Conservation (phyloP, 2,329 filamentous ascomycete genomes). For the Neurospora sp. region DNA sequence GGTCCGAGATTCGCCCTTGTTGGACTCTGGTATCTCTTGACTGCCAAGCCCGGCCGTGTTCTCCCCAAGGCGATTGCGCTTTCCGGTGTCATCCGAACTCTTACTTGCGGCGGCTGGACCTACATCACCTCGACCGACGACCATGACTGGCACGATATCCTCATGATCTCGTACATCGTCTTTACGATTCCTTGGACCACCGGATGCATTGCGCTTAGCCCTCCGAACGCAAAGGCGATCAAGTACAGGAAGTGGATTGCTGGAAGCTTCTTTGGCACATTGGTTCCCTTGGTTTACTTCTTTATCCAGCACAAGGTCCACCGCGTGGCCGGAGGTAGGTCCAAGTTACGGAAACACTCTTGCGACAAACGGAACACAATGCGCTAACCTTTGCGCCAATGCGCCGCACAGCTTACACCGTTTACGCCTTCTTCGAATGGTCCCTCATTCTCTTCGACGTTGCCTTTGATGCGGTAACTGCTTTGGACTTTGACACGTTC, state of each 20-base stretch:
- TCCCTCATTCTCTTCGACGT: slow-evolving; percentile 89
- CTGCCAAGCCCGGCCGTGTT: slow-evolving; percentile 60
- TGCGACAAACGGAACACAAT: not conserved
- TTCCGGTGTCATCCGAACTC: slow-evolving; percentile 74
- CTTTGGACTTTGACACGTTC: slow-evolving; percentile 80
- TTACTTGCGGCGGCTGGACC: slow-evolving; percentile 96
- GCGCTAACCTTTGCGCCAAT: not conserved
- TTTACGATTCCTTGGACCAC: slow-evolving; percentile 91
- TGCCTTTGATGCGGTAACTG: slow-evolving; percentile 89
- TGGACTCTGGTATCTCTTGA: slow-evolving; percentile 84
- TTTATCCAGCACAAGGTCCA: slow-evolving; percentile 99
- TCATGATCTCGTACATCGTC: slow-evolving; percentile 97
- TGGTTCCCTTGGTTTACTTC: slow-evolving; percentile 87
- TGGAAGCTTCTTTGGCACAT: slow-evolving; percentile 75
- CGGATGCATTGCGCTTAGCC: slow-evolving; percentile 81
- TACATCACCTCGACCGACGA: slow-evolving; percentile 98
- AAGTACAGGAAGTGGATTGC: slow-evolving; percentile 84
- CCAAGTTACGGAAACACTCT: not conserved
- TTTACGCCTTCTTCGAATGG: slow-evolving; percentile 98
- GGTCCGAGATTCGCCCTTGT: slow-evolving; percentile 87
- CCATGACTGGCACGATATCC: slow-evolving; percentile 97
- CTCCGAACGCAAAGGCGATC: slow-evolving; percentile 69
- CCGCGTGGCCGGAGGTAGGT: slow-evolving; percentile 74
- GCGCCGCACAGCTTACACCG: slow-evolving; percentile 69
- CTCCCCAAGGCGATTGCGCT: slow-evolving; percentile 74